Conservation (phyloP, 108 stramenopile species). For the Cyclotella sp. region DNA sequence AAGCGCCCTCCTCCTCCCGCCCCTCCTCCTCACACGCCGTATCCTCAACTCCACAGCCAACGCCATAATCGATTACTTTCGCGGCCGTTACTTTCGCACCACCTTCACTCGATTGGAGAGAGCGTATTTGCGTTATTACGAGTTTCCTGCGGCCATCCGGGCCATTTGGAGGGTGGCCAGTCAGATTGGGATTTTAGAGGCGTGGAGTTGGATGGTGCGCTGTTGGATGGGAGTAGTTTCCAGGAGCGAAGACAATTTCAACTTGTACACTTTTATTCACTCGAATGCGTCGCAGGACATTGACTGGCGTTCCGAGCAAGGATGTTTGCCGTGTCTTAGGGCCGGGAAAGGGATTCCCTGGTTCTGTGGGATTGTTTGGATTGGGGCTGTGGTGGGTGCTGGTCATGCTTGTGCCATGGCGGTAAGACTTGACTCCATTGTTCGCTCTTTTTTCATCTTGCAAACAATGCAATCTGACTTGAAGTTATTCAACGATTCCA, state of each 20-base stretch:
- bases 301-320: constrained; percentile 5
- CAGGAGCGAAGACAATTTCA: constrained; percentile 17
- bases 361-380: constrained; percentile 74
- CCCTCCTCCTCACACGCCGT: constrained; percentile 45
- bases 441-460: not conserved
- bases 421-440: constrained; percentile 26
- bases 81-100: constrained; percentile 63
- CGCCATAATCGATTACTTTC: constrained; percentile 63
- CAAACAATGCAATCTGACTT: not conserved
- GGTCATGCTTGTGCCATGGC: constrained; percentile 60
- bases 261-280: constrained; percentile 9
- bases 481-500: no score
- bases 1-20: constrained; percentile 35
- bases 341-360: constrained; percentile 44
- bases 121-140: constrained; percentile 60
- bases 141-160: constrained; percentile 61
- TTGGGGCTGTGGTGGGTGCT: constrained; percentile 56
- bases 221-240: constrained; percentile 48
- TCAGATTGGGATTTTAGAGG: constrained; percentile 57
- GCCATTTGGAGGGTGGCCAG: constrained; percentile 46
- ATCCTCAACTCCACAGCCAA: constrained; percentile 40
- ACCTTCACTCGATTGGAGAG: constrained; percentile 62
- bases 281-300: not conserved
- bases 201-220: constrained; percentile 39
- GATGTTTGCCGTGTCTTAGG: constrained; percentile 40